Evolutionary conservation across 1,284 basidiomycete genomes (phyloP).

Genomic region (Coniferiporia weirii): DNA sequence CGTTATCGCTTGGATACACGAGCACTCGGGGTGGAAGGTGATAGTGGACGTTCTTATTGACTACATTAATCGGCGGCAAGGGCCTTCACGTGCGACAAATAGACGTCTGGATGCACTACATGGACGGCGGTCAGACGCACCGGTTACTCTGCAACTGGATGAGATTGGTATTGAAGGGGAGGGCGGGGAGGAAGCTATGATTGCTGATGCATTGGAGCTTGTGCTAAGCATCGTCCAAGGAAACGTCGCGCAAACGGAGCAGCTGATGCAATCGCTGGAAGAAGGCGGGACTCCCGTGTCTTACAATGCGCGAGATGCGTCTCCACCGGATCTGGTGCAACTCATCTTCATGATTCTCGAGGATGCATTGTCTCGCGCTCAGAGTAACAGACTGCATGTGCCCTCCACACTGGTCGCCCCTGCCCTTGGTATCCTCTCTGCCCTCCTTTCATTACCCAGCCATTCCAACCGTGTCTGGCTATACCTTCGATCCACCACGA

Average conservation of each 20-base stretch:
- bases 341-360: slow-evolving; percentile 82
- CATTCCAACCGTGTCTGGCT: slow-evolving; percentile 82
- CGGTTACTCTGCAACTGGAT: slow-evolving; percentile 48
- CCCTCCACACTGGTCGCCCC: slow-evolving; percentile 70
- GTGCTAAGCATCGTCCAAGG: slow-evolving; percentile 71
- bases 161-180: slow-evolving; percentile 68
- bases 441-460: slow-evolving; percentile 66
- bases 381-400: slow-evolving; percentile 35
- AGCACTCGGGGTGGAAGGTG: slow-evolving; percentile 79
- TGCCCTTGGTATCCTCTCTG: slow-evolving; percentile 73
- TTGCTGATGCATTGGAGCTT: slow-evolving; percentile 74
- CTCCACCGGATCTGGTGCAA: slow-evolving; percentile 68
- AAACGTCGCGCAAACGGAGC: slow-evolving; percentile 56
- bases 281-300: slow-evolving; percentile 45
- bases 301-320: slow-evolving; percentile 44
- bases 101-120: slow-evolving; percentile 19
- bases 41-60: slow-evolving; percentile 72
- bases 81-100: background rate
- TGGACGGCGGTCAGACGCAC: slow-evolving; percentile 29
- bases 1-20: slow-evolving; percentile 76
- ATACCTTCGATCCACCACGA: slow-evolving; percentile 72
- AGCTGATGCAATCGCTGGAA: slow-evolving; percentile 66
- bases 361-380: slow-evolving; percentile 59
- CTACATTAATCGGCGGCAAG: slow-evolving; percentile 52
- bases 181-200: slow-evolving; percentile 52